A percentile compares a stretch with the other conserved stretches of the same genome.
Evolutionary conservation across 2,329 filamentous ascomycete genomes (phyloP).

Genomic region (Kalaharituber pfeilii): DNA sequence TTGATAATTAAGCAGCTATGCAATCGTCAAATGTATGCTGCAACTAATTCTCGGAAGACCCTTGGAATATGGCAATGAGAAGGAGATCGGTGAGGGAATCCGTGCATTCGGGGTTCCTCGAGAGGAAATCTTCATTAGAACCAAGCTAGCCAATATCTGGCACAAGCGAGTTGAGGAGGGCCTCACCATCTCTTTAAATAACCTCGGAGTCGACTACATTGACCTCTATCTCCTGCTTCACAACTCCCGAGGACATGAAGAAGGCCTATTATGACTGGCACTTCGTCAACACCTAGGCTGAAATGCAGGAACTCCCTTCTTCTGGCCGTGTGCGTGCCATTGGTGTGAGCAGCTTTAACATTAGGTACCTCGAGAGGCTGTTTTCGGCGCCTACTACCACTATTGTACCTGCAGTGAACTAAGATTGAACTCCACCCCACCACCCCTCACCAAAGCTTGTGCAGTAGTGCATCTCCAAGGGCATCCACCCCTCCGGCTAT

Average conservation of each 20-base stretch:
- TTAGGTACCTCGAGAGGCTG: conserved; percentile 62
- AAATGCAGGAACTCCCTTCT: conserved; percentile 50
- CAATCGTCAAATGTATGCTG: neutral
- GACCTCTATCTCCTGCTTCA: conserved; percentile 49
- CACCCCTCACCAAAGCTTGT: conserved; percentile 66
- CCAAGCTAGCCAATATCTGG: conserved; percentile 68
- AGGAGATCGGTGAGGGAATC: conserved; percentile 49
- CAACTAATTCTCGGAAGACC: conserved; percentile 29
- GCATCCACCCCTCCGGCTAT: conserved; percentile 59
- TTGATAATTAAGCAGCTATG: conserved; percentile 39
- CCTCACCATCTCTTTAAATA: conserved; percentile 41
- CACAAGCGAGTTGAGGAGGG: conserved; percentile 51
- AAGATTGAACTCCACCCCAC: conserved; percentile 69
- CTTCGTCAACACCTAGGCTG: conserved; percentile 61
- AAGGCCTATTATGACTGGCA: conserved; percentile 63
- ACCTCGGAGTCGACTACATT: conserved; percentile 46
- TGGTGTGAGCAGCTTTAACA: conserved; percentile 73
- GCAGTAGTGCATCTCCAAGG: conserved; percentile 52
- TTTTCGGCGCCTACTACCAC: conserved; percentile 47
- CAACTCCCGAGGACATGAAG: conserved; percentile 42
- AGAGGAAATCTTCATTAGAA: conserved; percentile 53
- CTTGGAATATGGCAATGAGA: conserved; percentile 60
- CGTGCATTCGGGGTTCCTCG: conserved; percentile 46
- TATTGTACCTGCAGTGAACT: conserved; percentile 53
- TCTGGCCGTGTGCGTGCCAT: conserved; percentile 62